Conservation (phyloP, 2,329 filamentous ascomycete genomes). For the Verticillium nonalfalfae region DNA sequence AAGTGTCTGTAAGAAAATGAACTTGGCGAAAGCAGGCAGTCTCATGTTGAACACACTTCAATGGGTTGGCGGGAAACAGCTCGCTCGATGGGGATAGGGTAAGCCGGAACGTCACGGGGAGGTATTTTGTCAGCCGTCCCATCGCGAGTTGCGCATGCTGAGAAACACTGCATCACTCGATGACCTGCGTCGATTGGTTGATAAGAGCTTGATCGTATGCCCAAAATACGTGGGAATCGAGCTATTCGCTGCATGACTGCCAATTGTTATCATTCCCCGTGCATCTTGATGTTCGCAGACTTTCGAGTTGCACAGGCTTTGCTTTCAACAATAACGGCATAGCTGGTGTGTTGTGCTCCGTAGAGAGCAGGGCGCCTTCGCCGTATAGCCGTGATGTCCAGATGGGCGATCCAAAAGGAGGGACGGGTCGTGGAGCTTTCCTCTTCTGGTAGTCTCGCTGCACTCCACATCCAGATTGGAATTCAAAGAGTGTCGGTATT, state of each 20-base stretch:
- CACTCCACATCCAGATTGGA: not conserved
- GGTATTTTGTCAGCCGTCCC: not conserved
- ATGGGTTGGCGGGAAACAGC: not conserved
- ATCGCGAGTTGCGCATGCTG: not conserved
- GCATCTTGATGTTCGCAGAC: no score
- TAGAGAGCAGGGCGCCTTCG: not conserved
- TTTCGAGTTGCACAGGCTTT: no score
- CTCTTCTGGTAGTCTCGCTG: not conserved
- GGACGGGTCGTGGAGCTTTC: not conserved
- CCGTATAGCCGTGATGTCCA: not conserved
- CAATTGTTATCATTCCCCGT: no score
- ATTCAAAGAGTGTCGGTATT: no score
- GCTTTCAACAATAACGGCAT: no score
- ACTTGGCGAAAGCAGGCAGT: not conserved
- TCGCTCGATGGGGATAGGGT: not conserved
- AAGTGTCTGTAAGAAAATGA: not conserved
- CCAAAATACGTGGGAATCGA: no score
- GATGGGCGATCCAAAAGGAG: not conserved
- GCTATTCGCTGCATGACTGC: no score
- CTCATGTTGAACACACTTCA: not conserved
- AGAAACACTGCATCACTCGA: not conserved
- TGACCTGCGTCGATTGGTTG: not conserved
- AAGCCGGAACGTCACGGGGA: not conserved
- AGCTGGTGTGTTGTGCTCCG: no score
- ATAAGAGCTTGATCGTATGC: no score